Percentiles rank a stretch among this genome's conserved stretches.
Conservation (phyloP, 345 rosid species). For the Erucastrum elatum region DNA sequence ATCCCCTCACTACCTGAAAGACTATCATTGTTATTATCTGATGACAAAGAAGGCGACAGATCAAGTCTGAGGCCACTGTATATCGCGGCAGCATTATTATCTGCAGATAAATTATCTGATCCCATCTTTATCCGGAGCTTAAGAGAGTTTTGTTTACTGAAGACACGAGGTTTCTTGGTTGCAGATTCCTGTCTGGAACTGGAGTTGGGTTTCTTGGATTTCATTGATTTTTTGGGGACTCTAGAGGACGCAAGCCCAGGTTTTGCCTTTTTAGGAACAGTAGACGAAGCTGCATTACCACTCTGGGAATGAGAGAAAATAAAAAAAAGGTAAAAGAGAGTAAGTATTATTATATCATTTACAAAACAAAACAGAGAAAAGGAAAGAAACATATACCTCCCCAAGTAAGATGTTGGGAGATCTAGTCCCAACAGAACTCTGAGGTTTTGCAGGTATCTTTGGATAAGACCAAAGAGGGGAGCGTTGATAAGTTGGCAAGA, state of each 20-base stretch:
- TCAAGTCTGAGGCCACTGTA: constrained; percentile 96
- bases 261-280: constrained; percentile 45
- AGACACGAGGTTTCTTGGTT: constrained; percentile 49
- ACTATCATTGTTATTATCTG: constrained; percentile 72
- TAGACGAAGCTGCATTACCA: constrained; percentile 46
- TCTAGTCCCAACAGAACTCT: constrained; percentile 46
- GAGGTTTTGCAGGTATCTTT: constrained; percentile 58
- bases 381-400: constrained; percentile 57
- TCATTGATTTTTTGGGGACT: constrained; percentile 50
- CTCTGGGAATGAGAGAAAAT: constrained; percentile 48
- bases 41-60: constrained; percentile 79
- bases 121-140: constrained; percentile 83
- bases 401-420: constrained; percentile 57
- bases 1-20: constrained; percentile 80
- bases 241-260: constrained; percentile 47
- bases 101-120: constrained; percentile 66
- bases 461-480: constrained; percentile 71
- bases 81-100: constrained; percentile 78
- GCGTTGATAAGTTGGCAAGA: constrained; percentile 76
- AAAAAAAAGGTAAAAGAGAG: constrained; percentile 22
- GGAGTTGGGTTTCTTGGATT: constrained; percentile 42
- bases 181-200: constrained; percentile 43
- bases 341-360: constrained; percentile 18
- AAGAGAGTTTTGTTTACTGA: constrained; percentile 61
- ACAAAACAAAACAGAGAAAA: constrained; percentile 7